Evolutionary conservation across 805 yeast genomes (phyloP).

Genomic region (Metschnikowia gelsemii): DNA sequence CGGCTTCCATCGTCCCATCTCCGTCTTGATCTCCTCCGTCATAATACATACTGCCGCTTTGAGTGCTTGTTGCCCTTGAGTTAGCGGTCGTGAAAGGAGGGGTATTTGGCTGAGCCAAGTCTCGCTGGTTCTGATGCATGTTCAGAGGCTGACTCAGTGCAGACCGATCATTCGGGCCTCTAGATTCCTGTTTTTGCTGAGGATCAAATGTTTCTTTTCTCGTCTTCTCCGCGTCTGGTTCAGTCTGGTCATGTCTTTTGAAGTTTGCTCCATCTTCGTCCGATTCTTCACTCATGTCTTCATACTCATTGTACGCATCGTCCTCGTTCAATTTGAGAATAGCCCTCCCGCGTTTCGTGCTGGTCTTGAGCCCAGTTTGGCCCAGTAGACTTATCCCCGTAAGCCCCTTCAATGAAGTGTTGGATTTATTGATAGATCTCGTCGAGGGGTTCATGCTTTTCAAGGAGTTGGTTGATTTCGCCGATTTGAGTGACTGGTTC

Average conservation of each 20-base stretch:
- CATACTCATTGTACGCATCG: constrained; percentile 35
- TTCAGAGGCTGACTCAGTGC: not conserved
- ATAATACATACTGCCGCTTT: not conserved
- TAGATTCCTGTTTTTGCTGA: not conserved
- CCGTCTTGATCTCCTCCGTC: not conserved
- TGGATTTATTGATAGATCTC: constrained; percentile 2
- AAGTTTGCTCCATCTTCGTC: constrained; percentile 11
- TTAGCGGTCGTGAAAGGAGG: constrained; percentile 1
- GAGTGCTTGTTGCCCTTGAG: not conserved
- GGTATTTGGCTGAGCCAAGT: not conserved
- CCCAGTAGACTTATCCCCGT: constrained; percentile 3
- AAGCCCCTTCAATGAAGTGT: constrained; percentile 13
- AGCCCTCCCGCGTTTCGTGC: constrained; percentile 39
- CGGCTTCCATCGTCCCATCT: not conserved
- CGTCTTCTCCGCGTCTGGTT: not conserved
- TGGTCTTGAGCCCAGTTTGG: constrained; percentile 34
- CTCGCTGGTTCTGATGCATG: not conserved
- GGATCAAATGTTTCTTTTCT: not conserved
- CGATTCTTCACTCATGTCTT: constrained; percentile 31
- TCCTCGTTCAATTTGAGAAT: constrained; percentile 41
- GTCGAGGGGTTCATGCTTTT: constrained; percentile 25
- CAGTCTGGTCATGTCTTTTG: too few species aligned
- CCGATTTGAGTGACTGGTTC: constrained; percentile 26
- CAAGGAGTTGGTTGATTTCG: constrained; percentile 34
- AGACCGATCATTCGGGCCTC: too few species aligned